Percentiles rank a stretch among this genome's conserved stretches.
phyloP scores from a whole-genome alignment of 768 basidiomycete species.

The Imleria badia region DNA sequence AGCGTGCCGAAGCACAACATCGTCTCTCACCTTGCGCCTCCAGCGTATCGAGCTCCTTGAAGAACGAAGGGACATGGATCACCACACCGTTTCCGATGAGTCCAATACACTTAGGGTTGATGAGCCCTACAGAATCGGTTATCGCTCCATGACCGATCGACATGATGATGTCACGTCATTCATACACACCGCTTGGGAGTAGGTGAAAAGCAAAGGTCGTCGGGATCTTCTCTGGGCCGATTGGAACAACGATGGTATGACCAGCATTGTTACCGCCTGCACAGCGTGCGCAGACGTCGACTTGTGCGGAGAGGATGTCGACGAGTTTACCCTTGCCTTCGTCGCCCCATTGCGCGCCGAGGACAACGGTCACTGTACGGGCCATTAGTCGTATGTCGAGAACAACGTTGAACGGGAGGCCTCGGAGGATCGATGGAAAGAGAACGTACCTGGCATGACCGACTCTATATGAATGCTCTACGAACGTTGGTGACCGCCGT shows the following conservation, averaged over 20 bases:
- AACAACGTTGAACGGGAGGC: too few species aligned
- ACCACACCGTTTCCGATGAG: constrained; percentile 96
- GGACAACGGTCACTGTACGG: constrained; percentile 62
- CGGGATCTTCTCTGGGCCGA: constrained; percentile 64
- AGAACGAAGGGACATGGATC: constrained; percentile 93
- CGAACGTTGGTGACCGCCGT: constrained; percentile 8
- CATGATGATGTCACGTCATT: not conserved
- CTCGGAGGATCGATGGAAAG: not conserved
- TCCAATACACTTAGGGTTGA: constrained; percentile 63
- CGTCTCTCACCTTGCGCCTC: constrained; percentile 67
- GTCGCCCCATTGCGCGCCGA: constrained; percentile 91
- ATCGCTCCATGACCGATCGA: not conserved
- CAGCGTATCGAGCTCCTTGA: constrained; percentile 85
- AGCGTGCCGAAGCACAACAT: not conserved
- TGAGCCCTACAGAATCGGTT: constrained; percentile 13
- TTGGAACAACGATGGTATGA: constrained; percentile 90
- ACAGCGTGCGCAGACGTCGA: constrained; percentile 92
- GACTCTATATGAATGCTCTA: not conserved
- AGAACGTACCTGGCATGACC: constrained; percentile 25
- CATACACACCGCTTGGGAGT: constrained; percentile 75
- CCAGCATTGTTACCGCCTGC: constrained; percentile 99
- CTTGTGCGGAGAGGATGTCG: constrained; percentile 87
- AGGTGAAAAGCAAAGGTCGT: constrained; percentile 95
- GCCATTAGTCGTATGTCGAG: constrained; percentile 10
- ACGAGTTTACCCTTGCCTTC: constrained; percentile 96